Evolutionary conservation across 1,284 basidiomycete genomes (phyloP), one percentile per base, ranked within the genome.

Genomic region (Afroboletus lepidellus): DNA sequence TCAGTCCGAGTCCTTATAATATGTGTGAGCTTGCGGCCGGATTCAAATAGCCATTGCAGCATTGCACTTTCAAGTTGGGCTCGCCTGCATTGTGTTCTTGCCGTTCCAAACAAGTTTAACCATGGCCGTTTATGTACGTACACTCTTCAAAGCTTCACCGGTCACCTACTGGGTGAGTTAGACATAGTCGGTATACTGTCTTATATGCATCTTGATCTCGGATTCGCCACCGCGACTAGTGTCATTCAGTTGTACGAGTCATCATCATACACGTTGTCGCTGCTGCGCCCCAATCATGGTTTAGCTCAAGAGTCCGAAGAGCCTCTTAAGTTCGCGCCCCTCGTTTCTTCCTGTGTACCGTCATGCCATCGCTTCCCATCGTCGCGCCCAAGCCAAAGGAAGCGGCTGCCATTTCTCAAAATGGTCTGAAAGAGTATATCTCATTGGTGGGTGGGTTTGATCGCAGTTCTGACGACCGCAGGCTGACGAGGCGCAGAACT

Each of bases 291-390:
- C 13, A 20, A 38, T 20, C 20, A 38, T 38, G 20, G 20, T 23
- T 18, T 16, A 34, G n/a, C 12, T 18, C 13, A 34, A 16, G 29
- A 30, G 29, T 12, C 29, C 29, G 29, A 12, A 12, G 29, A 30
- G 9, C 29, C 29, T 30, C 29, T 30, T 12, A 27, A n/a, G n/a
- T n/a, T n/a, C n/a, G n/a, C n/a, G n/a, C n/a, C n/a, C 27, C 27
- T 5, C 9, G 29, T 11, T 30, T 30, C 9, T 30, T 12, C 29
- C 29, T 3, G 6, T 30, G 29, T 8, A 12, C 29, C 6, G 13
- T 41, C 54, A 59, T 61, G 59, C 8, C 15, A 34, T 34, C 46
- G 2, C 38, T 54, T 0, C 33, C 30, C 9, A 20, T 48, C 34
- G 24, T 60, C 24, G 23, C 37, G 7, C 48, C 51, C 2, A 33